A percentile compares a stretch with the other conserved stretches of the same genome.
phyloP scores from a whole-genome alignment of 192 early-diverging fungal genomes.

The Jimgerdemannia flammicorona region DNA sequence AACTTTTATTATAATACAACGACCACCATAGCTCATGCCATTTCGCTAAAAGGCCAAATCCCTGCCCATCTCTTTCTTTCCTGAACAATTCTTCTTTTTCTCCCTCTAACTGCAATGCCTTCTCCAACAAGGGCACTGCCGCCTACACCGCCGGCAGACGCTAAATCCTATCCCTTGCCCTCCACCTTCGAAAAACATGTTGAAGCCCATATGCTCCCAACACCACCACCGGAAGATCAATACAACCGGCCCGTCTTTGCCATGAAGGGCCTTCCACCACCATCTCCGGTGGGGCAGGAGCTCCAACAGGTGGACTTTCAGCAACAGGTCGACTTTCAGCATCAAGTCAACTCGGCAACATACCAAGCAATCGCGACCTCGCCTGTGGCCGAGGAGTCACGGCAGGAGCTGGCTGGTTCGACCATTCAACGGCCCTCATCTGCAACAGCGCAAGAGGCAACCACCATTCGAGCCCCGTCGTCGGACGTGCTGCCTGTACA shows the following conservation, averaged over 20 bases:
- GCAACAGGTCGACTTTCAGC: neutral
- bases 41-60: too few species aligned
- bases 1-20: too few species aligned
- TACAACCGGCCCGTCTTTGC: neutral
- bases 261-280: neutral
- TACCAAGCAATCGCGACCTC: too few species aligned
- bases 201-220: neutral
- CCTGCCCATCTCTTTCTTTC: too few species aligned
- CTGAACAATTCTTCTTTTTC: neutral
- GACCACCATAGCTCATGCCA: too few species aligned
- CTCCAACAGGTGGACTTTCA: neutral
- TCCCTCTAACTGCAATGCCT: neutral
- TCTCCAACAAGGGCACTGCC: neutral
- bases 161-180: neutral
- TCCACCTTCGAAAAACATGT: neutral
- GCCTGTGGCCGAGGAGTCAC: too few species aligned
- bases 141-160: neutral
- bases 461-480: too few species aligned
- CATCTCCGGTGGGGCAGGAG: neutral
- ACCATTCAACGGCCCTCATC: too few species aligned
- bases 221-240: neutral
- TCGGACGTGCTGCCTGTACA: too few species aligned
- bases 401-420: too few species aligned
- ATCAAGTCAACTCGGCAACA: too few species aligned
- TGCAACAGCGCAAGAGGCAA: too few species aligned